Base-by-base conservation (phyloP, 768 basidiomycete species). In the Phylloporus sp. region DNA sequence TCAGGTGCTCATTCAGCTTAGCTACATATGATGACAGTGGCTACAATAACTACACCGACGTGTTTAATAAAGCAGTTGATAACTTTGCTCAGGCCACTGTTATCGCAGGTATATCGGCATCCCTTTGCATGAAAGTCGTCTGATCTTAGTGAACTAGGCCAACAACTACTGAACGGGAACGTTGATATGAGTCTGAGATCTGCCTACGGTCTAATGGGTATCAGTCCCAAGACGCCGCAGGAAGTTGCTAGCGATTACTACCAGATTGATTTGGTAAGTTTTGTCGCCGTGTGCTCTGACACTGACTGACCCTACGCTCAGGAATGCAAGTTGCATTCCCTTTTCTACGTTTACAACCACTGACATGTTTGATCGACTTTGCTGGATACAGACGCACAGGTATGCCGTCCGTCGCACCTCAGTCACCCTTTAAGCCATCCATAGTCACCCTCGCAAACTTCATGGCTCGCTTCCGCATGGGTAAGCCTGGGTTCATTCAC, bases 381-480 rank as follows among this genome's bases (percentile, higher is more conserved):
- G 1, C 29, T 29, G 13, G 20, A 32, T 51, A 12, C 46, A 67
- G 67, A 47, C 45, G 66, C 66, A 10, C 66, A 68, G 66, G 68
- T 64, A 49, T n/a, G 61, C 10, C 7, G 18, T 32, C 4, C 4
- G 7, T 5, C 41, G 4, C 27, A 13, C 2, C 39, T 24, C 26
- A 10, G 31, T 0, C 16, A 18, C 13, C 5, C 9, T 44, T 12
- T 51, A 53, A 75, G 51, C 74, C 72, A 50, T 74, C 75, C 59
- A 74, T 34, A 86, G 59, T 74, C 80, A 4, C 85, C 85, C 2
- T 82, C 83, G 28, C 75, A 84, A 61, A 80, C 78, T 0, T 85
- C 84, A 1, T 79, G 78, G 72, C 69, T 86, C 20, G 81, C 82
- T n/a, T 76, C 81, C 5, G 74, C 82, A 20, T 81, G 81, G 83